Conservation (phyloP, 1,284 basidiomycete genomes). For the Boletus sp. region DNA sequence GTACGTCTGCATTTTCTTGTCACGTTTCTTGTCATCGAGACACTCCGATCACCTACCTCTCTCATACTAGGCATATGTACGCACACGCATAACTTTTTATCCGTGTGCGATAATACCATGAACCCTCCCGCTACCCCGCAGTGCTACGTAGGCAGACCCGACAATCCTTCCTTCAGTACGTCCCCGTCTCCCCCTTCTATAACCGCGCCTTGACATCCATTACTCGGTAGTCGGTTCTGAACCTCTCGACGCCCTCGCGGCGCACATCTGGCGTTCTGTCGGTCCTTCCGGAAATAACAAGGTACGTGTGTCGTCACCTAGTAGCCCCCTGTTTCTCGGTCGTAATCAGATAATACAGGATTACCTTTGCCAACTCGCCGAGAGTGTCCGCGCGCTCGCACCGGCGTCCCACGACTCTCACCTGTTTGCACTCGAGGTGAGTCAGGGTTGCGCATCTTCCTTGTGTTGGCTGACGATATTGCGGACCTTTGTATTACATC, state of each 20-base stretch:
- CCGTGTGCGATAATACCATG: background rate
- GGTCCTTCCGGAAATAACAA: conserved; percentile 89
- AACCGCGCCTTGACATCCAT: background rate
- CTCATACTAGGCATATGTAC: conserved; percentile 31
- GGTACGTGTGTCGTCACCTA: conserved; percentile 40
- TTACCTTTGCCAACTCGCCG: conserved; percentile 75
- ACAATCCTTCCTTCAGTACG: conserved; percentile 67
- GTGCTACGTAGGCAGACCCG: conserved; percentile 67
- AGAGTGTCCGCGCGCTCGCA: conserved; percentile 69
- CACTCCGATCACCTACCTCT: background rate
- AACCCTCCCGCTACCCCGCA: conserved; percentile 17
- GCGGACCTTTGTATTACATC: background rate
- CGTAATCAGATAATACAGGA: conserved; percentile 49
- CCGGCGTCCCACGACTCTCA: conserved; percentile 79
- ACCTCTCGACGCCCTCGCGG: conserved; percentile 66
- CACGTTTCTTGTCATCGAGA: background rate
- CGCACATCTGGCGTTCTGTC: conserved; percentile 70
- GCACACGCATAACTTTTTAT: background rate
- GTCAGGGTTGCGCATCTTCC: background rate
- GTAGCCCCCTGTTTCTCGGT: background rate
- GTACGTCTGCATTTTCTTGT: conserved; percentile 31
- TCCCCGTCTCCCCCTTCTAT: background rate
- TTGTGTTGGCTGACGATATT: background rate
- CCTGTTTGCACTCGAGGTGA: conserved; percentile 73
- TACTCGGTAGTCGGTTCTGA: conserved; percentile 70